A percentile compares a stretch with the other conserved stretches of the same genome.
Conservation (phyloP, 805 yeast genomes). For the Scheffersomyces stipitis region DNA sequence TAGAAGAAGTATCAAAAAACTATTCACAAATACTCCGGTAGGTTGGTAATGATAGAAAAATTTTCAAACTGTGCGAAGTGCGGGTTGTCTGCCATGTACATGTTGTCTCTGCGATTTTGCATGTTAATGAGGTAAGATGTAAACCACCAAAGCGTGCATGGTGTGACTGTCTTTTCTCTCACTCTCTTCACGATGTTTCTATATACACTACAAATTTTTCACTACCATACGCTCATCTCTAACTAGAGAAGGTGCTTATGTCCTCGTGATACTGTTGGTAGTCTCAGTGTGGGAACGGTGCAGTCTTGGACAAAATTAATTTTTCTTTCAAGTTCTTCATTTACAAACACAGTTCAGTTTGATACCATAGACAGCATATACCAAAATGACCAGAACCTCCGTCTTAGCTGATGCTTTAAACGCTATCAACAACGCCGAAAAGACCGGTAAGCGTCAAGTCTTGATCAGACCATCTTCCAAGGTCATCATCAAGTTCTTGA, state of each 20-base stretch:
- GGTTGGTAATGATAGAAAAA: conserved; percentile 6
- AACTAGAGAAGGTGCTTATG: too few species aligned
- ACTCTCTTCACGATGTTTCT: too few species aligned
- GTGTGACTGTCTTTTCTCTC: conserved; percentile 6
- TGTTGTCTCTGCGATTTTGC: neutral
- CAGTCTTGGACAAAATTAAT: conserved; percentile 1
- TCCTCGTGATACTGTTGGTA: too few species aligned
- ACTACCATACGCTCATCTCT: too few species aligned
- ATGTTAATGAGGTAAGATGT: conserved; percentile 1
- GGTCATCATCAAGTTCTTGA: conserved; percentile 32
- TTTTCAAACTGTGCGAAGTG: conserved; percentile 5
- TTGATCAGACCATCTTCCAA: conserved; percentile 37
- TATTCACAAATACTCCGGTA: neutral
- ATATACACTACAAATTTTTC: too few species aligned
- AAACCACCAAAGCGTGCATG: neutral
- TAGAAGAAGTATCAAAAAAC: neutral
- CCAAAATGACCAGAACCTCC: conserved; percentile 33
- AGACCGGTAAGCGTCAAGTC: conserved; percentile 37
- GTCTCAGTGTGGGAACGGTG: too few species aligned
- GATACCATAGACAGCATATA: too few species aligned
- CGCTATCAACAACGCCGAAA: conserved; percentile 37
- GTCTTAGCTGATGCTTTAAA: conserved; percentile 38
- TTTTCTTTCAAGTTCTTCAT: conserved; percentile 5
- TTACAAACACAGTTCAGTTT: too few species aligned
- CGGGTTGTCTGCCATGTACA: neutral